These are phyloP conservation scores for Saraca asoca DNA, from an alignment of 331 rosid species.

Conservation along the genomic window DNA sequence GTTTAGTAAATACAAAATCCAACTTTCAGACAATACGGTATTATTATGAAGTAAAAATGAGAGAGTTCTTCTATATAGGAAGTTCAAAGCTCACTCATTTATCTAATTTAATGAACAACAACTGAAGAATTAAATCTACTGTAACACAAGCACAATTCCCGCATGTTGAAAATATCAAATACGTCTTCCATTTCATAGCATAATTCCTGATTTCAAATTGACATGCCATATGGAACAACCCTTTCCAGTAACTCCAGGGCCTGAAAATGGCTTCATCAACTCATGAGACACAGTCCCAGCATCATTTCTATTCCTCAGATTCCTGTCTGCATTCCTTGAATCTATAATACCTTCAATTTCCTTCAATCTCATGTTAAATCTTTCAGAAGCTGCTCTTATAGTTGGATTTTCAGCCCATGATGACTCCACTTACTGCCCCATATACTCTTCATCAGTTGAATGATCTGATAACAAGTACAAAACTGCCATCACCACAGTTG, in stretches of 20 bases:
- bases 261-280: constrained; percentile 38
- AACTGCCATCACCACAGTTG: constrained; percentile 40
- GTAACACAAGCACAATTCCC: too few relatives aligned
- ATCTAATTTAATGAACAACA: too few relatives aligned
- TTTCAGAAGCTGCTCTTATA: constrained; percentile 38
- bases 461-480: constrained; percentile 44
- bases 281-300: constrained; percentile 39
- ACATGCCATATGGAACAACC: constrained; percentile 41
- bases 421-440: constrained; percentile 29
- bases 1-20: too few relatives aligned
- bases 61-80: too few relatives aligned
- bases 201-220: constrained; percentile 13
- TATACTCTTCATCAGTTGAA: constrained; percentile 51
- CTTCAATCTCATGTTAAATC: constrained; percentile 27
- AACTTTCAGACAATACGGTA: too few relatives aligned
- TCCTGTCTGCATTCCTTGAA: constrained; percentile 27
- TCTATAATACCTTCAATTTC: constrained; percentile 39
- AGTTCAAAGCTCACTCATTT: too few relatives aligned
- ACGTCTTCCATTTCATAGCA: too few relatives aligned
- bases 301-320: constrained; percentile 35
- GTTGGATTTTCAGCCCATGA: constrained; percentile 27
- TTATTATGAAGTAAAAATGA: too few relatives aligned
- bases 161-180: too few relatives aligned
- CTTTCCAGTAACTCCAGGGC: constrained; percentile 36
- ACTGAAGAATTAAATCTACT: too few relatives aligned